Base-by-base conservation (phyloP, 805 yeast genomes). In the Yarrowia osloensis region DNA sequence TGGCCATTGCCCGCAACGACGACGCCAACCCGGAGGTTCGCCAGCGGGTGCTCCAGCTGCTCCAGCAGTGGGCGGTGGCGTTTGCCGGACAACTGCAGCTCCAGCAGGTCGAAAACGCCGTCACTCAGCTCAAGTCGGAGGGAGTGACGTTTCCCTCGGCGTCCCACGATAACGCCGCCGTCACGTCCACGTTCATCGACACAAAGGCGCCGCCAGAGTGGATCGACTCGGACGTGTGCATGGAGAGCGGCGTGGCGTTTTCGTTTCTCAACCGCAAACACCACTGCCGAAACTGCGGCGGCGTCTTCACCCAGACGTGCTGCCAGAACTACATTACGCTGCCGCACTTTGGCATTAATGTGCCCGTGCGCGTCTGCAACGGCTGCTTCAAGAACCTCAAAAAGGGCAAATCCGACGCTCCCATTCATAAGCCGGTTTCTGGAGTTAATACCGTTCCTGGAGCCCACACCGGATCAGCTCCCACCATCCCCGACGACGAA, bases 241-340 rank as follows among this genome's bases (percentile, higher is more conserved):
- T 95, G 98, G 86, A 91, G 67, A 91, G 98, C 71, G 91, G 96
- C 63, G 85, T 82, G 47, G 79, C 87, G 17, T 95, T 95, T 74
- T 81, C 95, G 0, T 83, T 94, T 74, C 79, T 93, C 69, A 92
- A 90, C 75, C 83, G 99, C 74, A 92, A 94, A 75, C 99, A 95
- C 76, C 99, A 95, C 77, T 95, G 99, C 77, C 84, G 99, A 65
- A 89, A 96, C 65, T 95, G 99, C 78, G 99, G 99, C 26, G 98
- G 98, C 3, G 97, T 91, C 0, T 94, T 84, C 74, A 88, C 96
- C 76, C 93, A 90, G 70, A 83, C 85, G 6, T 97, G 96, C 77
- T 91, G 98, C n/a, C 80, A 88, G 1, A 85, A 90, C 71, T 81
- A 77, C 59, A 80, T 87, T 37, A 87, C 93, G 11, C 79, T 95